phyloP scores from a whole-genome alignment of 257 asterid species.

The Sherardia arvensis region DNA sequence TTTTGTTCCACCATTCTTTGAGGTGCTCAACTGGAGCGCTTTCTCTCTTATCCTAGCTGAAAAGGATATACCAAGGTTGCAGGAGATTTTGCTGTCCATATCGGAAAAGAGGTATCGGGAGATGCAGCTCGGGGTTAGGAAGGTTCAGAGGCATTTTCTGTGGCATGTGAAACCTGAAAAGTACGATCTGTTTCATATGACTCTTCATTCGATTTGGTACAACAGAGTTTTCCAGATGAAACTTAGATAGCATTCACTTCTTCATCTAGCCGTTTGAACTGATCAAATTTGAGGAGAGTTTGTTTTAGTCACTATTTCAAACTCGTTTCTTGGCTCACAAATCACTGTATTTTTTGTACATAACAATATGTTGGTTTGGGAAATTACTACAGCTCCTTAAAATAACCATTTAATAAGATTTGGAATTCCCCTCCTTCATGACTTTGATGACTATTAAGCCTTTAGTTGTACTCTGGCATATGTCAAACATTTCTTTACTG shows the following conservation, averaged over 20 bases:
- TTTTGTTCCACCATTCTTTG: slow-evolving; percentile 87
- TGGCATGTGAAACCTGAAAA: slow-evolving; percentile 76
- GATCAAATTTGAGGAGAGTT: neutral
- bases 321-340: neutral
- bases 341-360: neutral
- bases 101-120: slow-evolving; percentile 47
- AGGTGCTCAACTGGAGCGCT: slow-evolving; percentile 63
- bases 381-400: neutral
- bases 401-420: too few species aligned
- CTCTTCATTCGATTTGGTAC: slow-evolving; percentile 89
- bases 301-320: neutral
- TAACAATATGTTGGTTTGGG: too few species aligned
- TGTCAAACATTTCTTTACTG: too few species aligned
- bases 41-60: slow-evolving; percentile 64
- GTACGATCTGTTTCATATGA: slow-evolving; percentile 89
- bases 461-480: too few species aligned
- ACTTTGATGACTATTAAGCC: too few species aligned
- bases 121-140: slow-evolving; percentile 60
- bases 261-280: neutral
- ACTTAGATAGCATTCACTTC: slow-evolving; percentile 25
- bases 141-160: slow-evolving; percentile 67
- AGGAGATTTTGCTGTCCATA: slow-evolving; percentile 45
- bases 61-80: slow-evolving; percentile 60
- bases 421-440: too few species aligned
- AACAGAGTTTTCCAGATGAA: slow-evolving; percentile 74